These are phyloP conservation scores for Deakozyma indianensis DNA, from an alignment of 805 yeast genomes.

Conservation along the genomic window DNA sequence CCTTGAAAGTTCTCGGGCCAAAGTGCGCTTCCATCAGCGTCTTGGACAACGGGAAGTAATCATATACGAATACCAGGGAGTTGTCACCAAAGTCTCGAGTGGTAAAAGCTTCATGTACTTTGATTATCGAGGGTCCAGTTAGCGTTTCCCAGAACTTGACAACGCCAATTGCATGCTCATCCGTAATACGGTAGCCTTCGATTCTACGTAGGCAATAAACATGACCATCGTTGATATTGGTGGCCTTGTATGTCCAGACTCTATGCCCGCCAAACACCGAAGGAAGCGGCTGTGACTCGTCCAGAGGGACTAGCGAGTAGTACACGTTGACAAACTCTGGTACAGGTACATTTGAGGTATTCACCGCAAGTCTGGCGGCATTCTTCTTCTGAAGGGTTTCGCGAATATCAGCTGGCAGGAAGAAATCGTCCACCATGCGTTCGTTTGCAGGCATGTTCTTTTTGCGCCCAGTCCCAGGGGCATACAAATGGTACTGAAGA, in stretches of 20 bases:
- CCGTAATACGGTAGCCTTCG: constrained; percentile 38
- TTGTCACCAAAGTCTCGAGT: constrained; percentile 73
- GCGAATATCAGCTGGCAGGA: constrained; percentile 58
- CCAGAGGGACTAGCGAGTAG: constrained; percentile 77
- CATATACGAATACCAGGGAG: constrained; percentile 66
- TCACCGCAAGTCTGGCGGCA: constrained; percentile 63
- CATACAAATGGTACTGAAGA: constrained; percentile 73
- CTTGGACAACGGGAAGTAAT: constrained; percentile 64
- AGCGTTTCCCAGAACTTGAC: constrained; percentile 54
- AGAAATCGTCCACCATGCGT: constrained; percentile 51
- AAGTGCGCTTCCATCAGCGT: constrained; percentile 61
- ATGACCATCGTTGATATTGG: constrained; percentile 64
- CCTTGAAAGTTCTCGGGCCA: constrained; percentile 22
- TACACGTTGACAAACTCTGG: constrained; percentile 72
- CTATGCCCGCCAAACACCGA: constrained; percentile 35
- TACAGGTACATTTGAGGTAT: constrained; percentile 37
- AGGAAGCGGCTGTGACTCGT: constrained; percentile 21
- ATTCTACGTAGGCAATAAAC: constrained; percentile 65
- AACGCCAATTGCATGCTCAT: constrained; percentile 44
- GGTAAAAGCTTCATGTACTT: constrained; percentile 69
- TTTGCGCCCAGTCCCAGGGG: constrained; percentile 72
- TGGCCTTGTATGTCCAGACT: constrained; percentile 61
- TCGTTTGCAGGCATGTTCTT: constrained; percentile 55
- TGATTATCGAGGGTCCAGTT: constrained; percentile 44
- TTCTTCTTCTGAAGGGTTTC: constrained; percentile 58